Conservation (phyloP, 2,329 filamentous ascomycete species). For the Talaromyces sp. region DNA sequence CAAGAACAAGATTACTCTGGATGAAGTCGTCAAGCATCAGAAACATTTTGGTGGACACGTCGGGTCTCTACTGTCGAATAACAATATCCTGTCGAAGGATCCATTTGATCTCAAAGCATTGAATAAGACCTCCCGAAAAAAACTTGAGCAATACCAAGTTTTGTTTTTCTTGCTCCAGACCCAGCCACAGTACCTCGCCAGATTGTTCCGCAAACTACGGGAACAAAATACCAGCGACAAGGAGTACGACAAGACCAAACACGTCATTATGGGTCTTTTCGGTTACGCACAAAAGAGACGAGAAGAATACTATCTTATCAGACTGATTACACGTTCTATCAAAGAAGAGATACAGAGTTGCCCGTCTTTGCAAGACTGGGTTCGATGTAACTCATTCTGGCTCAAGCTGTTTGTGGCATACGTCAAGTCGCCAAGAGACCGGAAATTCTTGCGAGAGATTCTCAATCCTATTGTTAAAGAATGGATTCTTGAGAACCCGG, state of each 20-base stretch:
- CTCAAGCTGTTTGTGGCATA: slow-evolving; percentile 81
- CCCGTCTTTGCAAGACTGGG: slow-evolving; percentile 72
- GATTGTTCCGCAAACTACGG: slow-evolving; percentile 78
- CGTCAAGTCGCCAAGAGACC: slow-evolving; percentile 82
- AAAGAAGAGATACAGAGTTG: slow-evolving; percentile 79
- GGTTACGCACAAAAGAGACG: slow-evolving; percentile 95
- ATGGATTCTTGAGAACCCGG: slow-evolving; percentile 88
- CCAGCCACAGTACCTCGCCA: slow-evolving; percentile 88
- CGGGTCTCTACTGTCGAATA: slow-evolving; percentile 78
- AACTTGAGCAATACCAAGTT: slow-evolving; percentile 94
- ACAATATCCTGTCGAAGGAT: slow-evolving; percentile 81
- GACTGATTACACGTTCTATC: slow-evolving; percentile 76
- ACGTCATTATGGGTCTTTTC: slow-evolving; percentile 92
- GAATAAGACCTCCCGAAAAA: slow-evolving; percentile 93
- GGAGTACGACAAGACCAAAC: slow-evolving; percentile 87
- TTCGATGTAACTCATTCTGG: slow-evolving; percentile 92
- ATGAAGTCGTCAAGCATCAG: slow-evolving; percentile 95
- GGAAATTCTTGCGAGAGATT: slow-evolving; percentile 86
- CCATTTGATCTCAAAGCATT: slow-evolving; percentile 95
- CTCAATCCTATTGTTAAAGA: slow-evolving; percentile 81
- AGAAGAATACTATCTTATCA: slow-evolving; percentile 95
- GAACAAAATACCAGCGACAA: slow-evolving; percentile 84
- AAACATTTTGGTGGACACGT: slow-evolving; percentile 91
- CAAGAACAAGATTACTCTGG: slow-evolving; percentile 98
- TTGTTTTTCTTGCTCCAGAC: slow-evolving; percentile 97